phyloP scores from a whole-genome alignment of 257 asterid genomes.

The Penstemon davidsonii region DNA sequence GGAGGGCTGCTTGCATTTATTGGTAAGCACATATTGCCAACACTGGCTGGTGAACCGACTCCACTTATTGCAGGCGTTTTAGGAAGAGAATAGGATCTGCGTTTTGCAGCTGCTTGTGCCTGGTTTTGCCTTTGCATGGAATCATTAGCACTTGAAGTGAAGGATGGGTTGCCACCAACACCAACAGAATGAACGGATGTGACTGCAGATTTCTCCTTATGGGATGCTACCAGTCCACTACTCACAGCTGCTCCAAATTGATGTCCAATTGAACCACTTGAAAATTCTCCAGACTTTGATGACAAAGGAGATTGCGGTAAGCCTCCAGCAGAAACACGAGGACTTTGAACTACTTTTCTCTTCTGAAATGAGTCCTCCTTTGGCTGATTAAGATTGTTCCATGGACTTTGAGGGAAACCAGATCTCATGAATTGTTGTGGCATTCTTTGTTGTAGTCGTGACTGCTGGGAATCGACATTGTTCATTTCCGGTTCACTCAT shows the following conservation, averaged over 20 bases:
- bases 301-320: constrained; percentile 98
- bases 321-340: constrained; percentile 88
- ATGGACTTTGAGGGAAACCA: constrained; percentile 63
- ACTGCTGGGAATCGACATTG: constrained; percentile 62
- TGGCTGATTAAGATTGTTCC: constrained; percentile 77
- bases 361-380: constrained; percentile 75
- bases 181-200: constrained; percentile 62
- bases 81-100: constrained; percentile 81
- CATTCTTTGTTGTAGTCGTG: constrained; percentile 72
- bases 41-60: constrained; percentile 95
- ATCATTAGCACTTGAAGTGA: constrained; percentile 71
- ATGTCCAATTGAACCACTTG: constrained; percentile 87
- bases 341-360: constrained; percentile 84
- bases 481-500: constrained; percentile 53
- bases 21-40: constrained; percentile 64
- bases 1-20: constrained; percentile 78
- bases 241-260: constrained; percentile 77
- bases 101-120: constrained; percentile 71
- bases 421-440: constrained; percentile 66
- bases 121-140: constrained; percentile 77
- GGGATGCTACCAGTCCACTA: constrained; percentile 63
- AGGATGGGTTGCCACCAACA: constrained; percentile 57
- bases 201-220: constrained; percentile 77
- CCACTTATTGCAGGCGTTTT: constrained; percentile 71
- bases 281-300: constrained; percentile 91